phyloP scores from a whole-genome alignment of 306 rosid species.

The Urtica urens region DNA sequence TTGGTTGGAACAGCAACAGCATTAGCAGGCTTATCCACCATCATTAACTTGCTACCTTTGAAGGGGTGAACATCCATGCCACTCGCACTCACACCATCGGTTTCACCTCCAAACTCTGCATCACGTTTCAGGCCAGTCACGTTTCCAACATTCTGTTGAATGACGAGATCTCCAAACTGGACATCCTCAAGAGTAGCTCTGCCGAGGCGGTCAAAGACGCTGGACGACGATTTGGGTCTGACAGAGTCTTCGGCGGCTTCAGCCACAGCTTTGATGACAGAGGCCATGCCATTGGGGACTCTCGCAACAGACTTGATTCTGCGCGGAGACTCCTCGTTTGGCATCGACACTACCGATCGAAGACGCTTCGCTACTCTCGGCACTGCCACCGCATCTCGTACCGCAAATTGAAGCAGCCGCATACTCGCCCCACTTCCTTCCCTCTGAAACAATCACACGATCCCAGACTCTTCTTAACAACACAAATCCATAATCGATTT shows the following conservation, averaged over 20 bases:
- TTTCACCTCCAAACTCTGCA: constrained; percentile 40
- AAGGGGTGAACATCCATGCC: too few species aligned
- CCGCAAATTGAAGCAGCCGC: constrained; percentile 78
- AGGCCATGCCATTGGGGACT: constrained; percentile 67
- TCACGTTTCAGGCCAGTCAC: constrained; percentile 34
- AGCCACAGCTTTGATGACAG: constrained; percentile 81
- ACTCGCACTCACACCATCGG: constrained; percentile 36
- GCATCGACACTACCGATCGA: constrained; percentile 79
- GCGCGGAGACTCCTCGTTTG: constrained; percentile 43
- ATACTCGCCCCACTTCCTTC: constrained; percentile 61
- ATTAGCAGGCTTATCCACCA: too few species aligned
- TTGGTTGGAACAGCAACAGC: constrained; percentile 34
- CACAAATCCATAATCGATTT: too few species aligned
- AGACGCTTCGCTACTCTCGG: constrained; percentile 69
- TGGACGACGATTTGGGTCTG: constrained; percentile 57
- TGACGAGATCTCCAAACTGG: constrained; percentile 35
- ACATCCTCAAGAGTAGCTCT: constrained; percentile 25
- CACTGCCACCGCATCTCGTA: constrained; percentile 80
- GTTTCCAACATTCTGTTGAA: constrained; percentile 32
- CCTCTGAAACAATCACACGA: constrained; percentile 44
- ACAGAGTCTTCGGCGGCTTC: constrained; percentile 86
- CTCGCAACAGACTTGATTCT: constrained; percentile 40
- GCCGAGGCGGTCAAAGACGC: constrained; percentile 91
- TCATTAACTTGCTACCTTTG: too few species aligned
- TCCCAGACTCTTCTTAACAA: too few species aligned